Base-by-base conservation (phyloP, 768 basidiomycete genomes). In the Tremella fuciformis region DNA sequence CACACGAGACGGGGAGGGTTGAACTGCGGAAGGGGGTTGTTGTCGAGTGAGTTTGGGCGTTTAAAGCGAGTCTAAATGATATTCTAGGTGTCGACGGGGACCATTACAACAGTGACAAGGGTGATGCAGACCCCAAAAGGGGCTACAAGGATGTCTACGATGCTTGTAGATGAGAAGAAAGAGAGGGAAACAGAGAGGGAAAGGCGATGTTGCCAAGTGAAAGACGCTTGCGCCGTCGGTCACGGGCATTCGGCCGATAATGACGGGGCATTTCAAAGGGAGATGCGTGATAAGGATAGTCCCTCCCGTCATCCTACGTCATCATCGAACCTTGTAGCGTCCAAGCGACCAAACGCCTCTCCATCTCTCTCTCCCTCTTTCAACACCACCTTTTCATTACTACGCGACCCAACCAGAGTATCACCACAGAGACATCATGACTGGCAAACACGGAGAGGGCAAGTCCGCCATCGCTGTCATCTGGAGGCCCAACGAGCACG, bases 401-500 rank as follows among this genome's bases (percentile, higher is more conserved):
- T 55, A 21, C 41, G 16, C n/a, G 42, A n/a, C 42, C 6, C 6
- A 4, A 46, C 4, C n/a, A 46, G n/a, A 46, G 11, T 44, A 50
- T 15, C 59, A 60, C 8, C 22, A 38, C 50, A 24, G 40, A 47
- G 41, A 55, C 41, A 62, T 40, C 48, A 52, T 58, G 21, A 37
- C 53, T 55, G 39, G 22, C 38, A 18, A 41, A 19, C 26, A 53
- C 26, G 25, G 37, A 34, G 37, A 26, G n/a, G 51, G 29, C 26
- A 34, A 53, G 24, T 3, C 53, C 3, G 51, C 60, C 40, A 46
- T 34, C 13, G 34, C 53, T 18, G 57, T 70, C 60, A 67, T 70
- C 63, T 67, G 60, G 60, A 59, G 55, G 37, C 69, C 68, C n/a
- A 60, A 60, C 57, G 63, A 63, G 57, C 69, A 70, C 47, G 69